Base-by-base conservation (phyloP, 371 early-diverging fungal genomes). In the Mortierella sp. region DNA sequence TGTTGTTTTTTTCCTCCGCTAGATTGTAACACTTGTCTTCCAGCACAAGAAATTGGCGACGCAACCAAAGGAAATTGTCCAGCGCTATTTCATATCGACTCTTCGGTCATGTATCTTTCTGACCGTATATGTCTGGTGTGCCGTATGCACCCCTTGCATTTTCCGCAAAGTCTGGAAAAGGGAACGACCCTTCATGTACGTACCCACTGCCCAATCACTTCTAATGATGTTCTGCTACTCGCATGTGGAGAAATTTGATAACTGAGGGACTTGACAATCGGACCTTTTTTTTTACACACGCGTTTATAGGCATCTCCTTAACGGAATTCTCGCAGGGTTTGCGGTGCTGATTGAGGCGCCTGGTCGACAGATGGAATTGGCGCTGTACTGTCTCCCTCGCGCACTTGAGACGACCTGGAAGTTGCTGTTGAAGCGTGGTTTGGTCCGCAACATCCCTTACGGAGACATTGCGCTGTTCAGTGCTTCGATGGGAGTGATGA, bases 331-430 rank as follows among this genome's bases (percentile, higher is more conserved):
- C 4, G 89, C 90, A 16, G 96, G 96, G 7, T 76, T 91, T 13
- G 91, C 92, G 71, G 91, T 94, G 16, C 73, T 96, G 55, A 85
- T 95, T 9, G 97, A 96, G 84, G 90, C 91, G 22, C 92, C 91
- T 10, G 92, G 94, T 2, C 93, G 97, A 39, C 93, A 95, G 63
- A 71, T 87, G 85, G 97, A 96, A 82, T 87, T 96, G 66, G 95
- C 91, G 34, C 86, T 96, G 80, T 96, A 96, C 81, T 93, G 94
- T 77, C 83, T 96, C 64, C 92, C 96, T 65, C 89, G 97, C 66
- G 95, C 95, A 0, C 75, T 96, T 58, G 96, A 95, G 77, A 88
- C 92, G 13, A 81, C 88, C 37, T 96, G 94, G 95, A 91, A 91
- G 34, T 69, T 90, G 53, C 8, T 76, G 52, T 34, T 77, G 65